A percentile compares a stretch with the other conserved stretches of the same genome.
phyloP scores from a whole-genome alignment of 2,329 filamentous ascomycete species.

The Coniella vitis region DNA sequence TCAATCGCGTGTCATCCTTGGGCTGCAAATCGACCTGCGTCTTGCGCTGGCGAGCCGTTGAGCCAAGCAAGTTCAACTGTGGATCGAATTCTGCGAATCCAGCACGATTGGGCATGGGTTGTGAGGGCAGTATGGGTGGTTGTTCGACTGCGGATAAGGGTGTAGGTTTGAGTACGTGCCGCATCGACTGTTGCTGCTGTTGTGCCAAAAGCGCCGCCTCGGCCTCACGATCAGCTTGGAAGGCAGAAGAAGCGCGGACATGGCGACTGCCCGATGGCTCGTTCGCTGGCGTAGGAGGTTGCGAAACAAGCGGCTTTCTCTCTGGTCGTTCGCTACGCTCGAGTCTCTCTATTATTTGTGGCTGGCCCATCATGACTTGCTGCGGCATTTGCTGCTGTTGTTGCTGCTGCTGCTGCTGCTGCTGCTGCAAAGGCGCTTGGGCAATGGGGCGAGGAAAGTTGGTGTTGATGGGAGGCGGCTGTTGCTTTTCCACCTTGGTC shows the following conservation, averaged over 20 bases:
- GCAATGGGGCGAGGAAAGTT: slow-evolving; percentile 27
- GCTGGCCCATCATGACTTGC: slow-evolving; percentile 21
- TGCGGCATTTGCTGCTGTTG: slow-evolving; percentile 19
- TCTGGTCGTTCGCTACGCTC: slow-evolving; percentile 9
- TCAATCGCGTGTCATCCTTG: slow-evolving; percentile 22
- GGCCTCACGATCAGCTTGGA: slow-evolving; percentile 11
- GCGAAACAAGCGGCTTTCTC: slow-evolving; percentile 12
- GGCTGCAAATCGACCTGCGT: slow-evolving; percentile 23
- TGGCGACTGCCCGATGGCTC: slow-evolving; percentile 9
- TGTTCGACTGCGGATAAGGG: slow-evolving; percentile 21
- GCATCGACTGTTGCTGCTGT: slow-evolving; percentile 29
- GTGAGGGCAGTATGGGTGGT: slow-evolving; percentile 21
- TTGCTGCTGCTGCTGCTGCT: slow-evolving; percentile 21
- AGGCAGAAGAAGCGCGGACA: slow-evolving; percentile 8
- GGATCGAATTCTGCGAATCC: slow-evolving; percentile 13
- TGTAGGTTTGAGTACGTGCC: slow-evolving; percentile 34
- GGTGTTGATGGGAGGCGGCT: slow-evolving; percentile 19
- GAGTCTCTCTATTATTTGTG: slow-evolving; percentile 10
- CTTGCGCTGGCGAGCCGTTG: slow-evolving; percentile 27
- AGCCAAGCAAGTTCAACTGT: slow-evolving; percentile 9
- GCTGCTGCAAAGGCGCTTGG: slow-evolving; percentile 24
- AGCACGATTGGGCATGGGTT: slow-evolving; percentile 27
- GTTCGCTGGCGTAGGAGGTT: slow-evolving; percentile 8
- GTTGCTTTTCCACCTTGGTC: slow-evolving; percentile 37
- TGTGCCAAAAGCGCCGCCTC: slow-evolving; percentile 15